These are phyloP conservation scores for Saturnispora sanitii DNA, from an alignment of 805 yeast genomes.

Conservation along the genomic window DNA sequence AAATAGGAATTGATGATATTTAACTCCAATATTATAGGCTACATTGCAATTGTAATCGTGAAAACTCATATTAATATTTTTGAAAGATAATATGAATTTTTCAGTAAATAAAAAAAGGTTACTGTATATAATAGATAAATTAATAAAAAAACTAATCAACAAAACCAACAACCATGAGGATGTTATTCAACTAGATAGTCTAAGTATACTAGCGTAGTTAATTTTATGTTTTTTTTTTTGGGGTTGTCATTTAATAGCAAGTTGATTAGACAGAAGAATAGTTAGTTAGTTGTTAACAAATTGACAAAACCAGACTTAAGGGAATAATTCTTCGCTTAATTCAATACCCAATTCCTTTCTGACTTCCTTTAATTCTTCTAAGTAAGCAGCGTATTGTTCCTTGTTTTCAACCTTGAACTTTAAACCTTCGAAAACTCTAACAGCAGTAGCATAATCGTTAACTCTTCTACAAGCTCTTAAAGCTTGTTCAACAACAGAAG, in stretches of 20 bases:
- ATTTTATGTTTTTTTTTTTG: no score
- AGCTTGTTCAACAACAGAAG: constrained; percentile 90
- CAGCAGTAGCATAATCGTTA: constrained; percentile 97
- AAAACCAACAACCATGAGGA: no score
- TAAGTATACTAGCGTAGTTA: no score
- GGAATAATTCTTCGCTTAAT: constrained; percentile 79
- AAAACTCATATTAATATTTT: no score
- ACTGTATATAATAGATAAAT: no score
- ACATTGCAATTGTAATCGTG: no score
- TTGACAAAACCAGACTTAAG: constrained; percentile 9
- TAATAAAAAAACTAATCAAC: no score
- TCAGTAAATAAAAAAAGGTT: no score
- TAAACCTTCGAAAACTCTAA: constrained; percentile 95
- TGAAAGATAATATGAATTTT: no score
- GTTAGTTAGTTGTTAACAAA: background rate
- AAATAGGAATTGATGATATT: no score
- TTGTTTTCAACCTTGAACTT: constrained; percentile 92
- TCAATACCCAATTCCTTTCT: constrained; percentile 91
- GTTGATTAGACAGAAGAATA: constrained; percentile 3
- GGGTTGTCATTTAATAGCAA: background rate
- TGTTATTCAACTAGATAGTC: no score
- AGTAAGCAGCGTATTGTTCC: constrained; percentile 91
- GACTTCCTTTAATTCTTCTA: constrained; percentile 84
- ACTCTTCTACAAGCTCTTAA: constrained; percentile 98
- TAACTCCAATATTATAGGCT: no score